phyloP scores from a whole-genome alignment of 2,329 filamentous ascomycete genomes.

The Penicillium nordicum region DNA sequence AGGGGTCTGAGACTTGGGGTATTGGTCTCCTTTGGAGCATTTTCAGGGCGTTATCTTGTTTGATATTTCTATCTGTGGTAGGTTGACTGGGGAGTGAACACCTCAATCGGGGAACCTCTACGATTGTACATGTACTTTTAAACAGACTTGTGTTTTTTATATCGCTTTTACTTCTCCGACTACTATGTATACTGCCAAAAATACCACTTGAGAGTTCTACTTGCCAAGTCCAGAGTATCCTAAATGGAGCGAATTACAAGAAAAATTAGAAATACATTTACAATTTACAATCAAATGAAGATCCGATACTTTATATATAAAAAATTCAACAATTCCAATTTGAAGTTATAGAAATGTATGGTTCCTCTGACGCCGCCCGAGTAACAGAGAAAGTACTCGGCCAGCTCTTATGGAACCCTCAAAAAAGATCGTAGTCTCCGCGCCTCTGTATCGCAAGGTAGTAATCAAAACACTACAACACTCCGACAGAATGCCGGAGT shows the following conservation, averaged over 20 bases:
- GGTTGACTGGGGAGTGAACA: conserved; percentile 21
- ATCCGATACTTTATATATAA: not conserved
- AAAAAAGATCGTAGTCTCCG: conserved; percentile 49
- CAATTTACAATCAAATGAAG: not conserved
- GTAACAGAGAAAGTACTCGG: conserved; percentile 64
- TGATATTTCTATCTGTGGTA: conserved; percentile 23
- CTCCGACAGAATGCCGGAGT: conserved; percentile 67
- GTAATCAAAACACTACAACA: conserved; percentile 58
- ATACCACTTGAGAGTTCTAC: conserved; percentile 11
- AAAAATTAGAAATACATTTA: too few species aligned
- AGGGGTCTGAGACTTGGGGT: conserved; percentile 18
- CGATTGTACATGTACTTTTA: conserved; percentile 38
- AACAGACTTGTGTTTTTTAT: conserved; percentile 22
- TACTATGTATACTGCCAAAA: conserved; percentile 13
- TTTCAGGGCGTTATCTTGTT: conserved; percentile 35
- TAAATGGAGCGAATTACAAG: not conserved
- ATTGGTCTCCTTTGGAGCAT: conserved; percentile 33
- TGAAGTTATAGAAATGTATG: conserved; percentile 54
- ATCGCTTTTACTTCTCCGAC: conserved; percentile 13
- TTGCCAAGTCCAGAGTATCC: not conserved
- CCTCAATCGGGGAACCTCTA: conserved; percentile 18
- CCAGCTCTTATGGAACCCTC: conserved; percentile 70
- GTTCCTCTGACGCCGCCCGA: conserved; percentile 81
- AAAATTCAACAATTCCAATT: not conserved
- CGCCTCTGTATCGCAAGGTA: conserved; percentile 61